Conservation (phyloP, 805 yeast species). For the Candida lessepsii region DNA sequence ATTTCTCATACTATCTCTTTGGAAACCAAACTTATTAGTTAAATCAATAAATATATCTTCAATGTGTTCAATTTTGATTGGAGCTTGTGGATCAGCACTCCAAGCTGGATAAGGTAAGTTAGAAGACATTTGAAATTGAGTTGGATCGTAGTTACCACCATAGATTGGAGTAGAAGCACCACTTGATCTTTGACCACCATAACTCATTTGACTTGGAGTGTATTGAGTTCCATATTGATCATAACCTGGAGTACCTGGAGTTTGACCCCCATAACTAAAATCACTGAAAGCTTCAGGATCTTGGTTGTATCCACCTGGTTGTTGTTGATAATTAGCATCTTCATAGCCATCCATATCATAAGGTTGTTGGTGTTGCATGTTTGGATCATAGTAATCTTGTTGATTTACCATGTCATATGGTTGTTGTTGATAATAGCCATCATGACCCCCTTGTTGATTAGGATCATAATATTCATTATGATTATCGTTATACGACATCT, state of each 20-base stretch:
- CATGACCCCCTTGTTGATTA: conserved; percentile 37
- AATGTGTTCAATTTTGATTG: conserved; percentile 77
- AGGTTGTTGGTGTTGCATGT: conserved; percentile 47
- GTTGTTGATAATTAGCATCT: conserved; percentile 43
- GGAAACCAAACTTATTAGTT: conserved; percentile 83
- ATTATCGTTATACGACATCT: conserved; percentile 63
- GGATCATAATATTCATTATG: conserved; percentile 46
- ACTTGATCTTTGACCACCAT: conserved; percentile 73
- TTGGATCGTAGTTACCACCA: conserved; percentile 67
- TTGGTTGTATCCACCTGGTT: conserved; percentile 33
- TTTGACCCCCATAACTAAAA: conserved; percentile 55
- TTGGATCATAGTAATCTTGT: conserved; percentile 51
- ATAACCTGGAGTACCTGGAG: conserved; percentile 62
- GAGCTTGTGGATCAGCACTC: conserved; percentile 94
- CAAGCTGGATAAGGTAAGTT: conserved; percentile 99
- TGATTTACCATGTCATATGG: conserved; percentile 25
- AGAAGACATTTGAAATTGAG: conserved; percentile 64
- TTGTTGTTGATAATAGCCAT: conserved; percentile 35
- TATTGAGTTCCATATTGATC: conserved; percentile 69
- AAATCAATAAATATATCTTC: conserved; percentile 84
- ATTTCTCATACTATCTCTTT: conserved; percentile 90
- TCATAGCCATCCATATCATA: conserved; percentile 49
- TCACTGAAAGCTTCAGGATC: conserved; percentile 68
- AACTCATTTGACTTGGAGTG: conserved; percentile 85
- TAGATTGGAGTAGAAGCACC: conserved; percentile 95